These are phyloP conservation scores for Ganoderma lucidum DNA, from an alignment of 1,284 basidiomycete genomes.

Conservation along the genomic window DNA sequence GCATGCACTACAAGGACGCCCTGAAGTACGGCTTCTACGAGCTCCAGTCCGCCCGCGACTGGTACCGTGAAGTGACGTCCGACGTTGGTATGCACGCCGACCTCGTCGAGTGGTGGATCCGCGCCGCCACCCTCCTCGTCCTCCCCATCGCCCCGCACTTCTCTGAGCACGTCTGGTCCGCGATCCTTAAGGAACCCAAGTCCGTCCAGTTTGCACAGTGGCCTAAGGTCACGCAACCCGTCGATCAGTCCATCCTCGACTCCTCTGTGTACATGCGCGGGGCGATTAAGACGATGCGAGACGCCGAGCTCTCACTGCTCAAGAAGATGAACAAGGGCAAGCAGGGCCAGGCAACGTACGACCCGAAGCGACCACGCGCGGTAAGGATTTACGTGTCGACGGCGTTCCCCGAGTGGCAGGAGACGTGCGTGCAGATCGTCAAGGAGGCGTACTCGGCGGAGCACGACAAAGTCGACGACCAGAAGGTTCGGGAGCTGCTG, in stretches of 20 bases:
- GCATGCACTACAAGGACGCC: conserved; percentile 95
- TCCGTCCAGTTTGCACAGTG: conserved; percentile 88
- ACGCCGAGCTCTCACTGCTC: conserved; percentile 82
- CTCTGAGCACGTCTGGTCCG: conserved; percentile 90
- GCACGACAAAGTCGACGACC: conserved; percentile 83
- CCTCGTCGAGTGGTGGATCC: conserved; percentile 84
- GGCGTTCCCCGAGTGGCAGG: conserved; percentile 95
- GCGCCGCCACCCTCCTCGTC: conserved; percentile 80
- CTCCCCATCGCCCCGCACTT: conserved; percentile 95
- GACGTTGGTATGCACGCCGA: conserved; percentile 93
- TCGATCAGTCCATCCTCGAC: conserved; percentile 74
- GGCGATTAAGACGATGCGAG: conserved; percentile 89
- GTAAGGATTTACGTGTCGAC: conserved; percentile 92
- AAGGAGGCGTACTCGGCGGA: conserved; percentile 72
- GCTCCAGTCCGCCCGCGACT: conserved; percentile 91
- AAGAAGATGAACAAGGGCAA: conserved; percentile 81
- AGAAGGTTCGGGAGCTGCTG: conserved; percentile 77
- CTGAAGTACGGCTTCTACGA: conserved; percentile 98
- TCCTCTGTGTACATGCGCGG: conserved; percentile 86
- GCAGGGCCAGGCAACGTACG: conserved; percentile 64
- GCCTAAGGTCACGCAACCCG: conserved; percentile 69
- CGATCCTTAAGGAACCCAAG: conserved; percentile 75
- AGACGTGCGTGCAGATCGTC: conserved; percentile 81
- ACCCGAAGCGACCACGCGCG: conserved; percentile 86
- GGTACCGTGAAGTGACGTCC: conserved; percentile 94